phyloP scores from a whole-genome alignment of 1,139 yeast genomes.

The Candida anutae region DNA sequence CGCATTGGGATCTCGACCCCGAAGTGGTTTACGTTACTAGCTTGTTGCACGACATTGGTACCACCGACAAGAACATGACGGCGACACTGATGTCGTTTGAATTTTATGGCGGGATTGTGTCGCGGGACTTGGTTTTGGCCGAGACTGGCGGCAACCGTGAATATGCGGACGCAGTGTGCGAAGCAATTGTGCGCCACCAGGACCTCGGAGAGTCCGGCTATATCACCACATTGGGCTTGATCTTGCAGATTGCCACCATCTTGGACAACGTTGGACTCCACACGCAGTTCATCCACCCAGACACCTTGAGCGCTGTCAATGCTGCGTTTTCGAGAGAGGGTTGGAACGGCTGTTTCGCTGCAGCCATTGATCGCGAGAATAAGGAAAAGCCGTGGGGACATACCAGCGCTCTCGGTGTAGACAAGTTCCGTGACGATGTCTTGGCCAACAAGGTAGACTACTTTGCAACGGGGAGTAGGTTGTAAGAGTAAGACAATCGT shows the following conservation, averaged over 20 bases:
- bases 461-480: not conserved
- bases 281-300: constrained; percentile 22
- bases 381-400: constrained; percentile 29
- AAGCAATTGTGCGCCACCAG: constrained; percentile 33
- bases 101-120: constrained; percentile 28
- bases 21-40: constrained; percentile 27
- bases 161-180: constrained; percentile 32
- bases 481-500: too few species aligned
- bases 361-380: constrained; percentile 28
- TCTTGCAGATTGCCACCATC: constrained; percentile 28
- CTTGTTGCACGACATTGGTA: constrained; percentile 30
- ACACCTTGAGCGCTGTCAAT: constrained; percentile 24
- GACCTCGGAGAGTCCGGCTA: constrained; percentile 28
- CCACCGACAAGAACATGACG: constrained; percentile 27
- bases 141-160: constrained; percentile 18
- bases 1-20: constrained; percentile 25
- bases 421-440: constrained; percentile 22
- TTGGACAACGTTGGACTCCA: constrained; percentile 31
- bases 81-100: constrained; percentile 33
- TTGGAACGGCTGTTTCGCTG: constrained; percentile 29
- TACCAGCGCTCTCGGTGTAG: constrained; percentile 28
- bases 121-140: constrained; percentile 21
- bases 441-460: constrained; percentile 15
- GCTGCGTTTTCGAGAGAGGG: constrained; percentile 21
- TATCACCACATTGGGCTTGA: constrained; percentile 30